A percentile compares a stretch with the other conserved stretches of the same genome.
Evolutionary conservation across 495 filamentous ascomycete species (phyloP).

Genomic region (Aspergillus conjunctus): DNA sequence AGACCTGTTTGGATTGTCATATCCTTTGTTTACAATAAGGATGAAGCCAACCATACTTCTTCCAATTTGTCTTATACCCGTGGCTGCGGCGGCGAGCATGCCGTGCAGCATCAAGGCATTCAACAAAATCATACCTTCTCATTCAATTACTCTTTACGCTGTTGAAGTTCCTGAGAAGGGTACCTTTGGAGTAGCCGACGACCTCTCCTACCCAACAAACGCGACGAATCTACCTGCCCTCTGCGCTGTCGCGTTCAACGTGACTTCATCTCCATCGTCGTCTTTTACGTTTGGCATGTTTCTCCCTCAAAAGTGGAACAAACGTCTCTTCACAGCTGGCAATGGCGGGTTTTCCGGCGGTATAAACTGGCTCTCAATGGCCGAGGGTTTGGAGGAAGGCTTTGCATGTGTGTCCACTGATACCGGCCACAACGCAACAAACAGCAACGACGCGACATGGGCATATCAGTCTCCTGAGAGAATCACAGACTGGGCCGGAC

Average conservation of each 20-base stretch:
- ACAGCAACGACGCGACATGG: constrained; percentile 42
- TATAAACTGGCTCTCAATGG: constrained; percentile 9
- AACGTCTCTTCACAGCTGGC: constrained; percentile 13
- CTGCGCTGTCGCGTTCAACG: constrained; percentile 11
- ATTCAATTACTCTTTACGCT: no score
- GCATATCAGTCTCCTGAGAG: constrained; percentile 45
- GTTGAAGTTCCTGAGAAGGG: neutral
- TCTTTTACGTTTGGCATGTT: constrained; percentile 5
- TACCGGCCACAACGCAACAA: constrained; percentile 53
- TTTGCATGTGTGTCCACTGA: constrained; percentile 58
- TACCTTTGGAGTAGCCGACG: neutral
- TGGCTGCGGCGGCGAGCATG: no score
- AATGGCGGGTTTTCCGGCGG: constrained; percentile 15
- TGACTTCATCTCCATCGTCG: neutral
- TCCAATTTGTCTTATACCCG: no score
- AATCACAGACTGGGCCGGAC: constrained; percentile 29
- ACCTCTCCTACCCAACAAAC: neutral
- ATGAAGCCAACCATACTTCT: no score
- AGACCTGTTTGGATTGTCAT: no score
- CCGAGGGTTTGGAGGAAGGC: constrained; percentile 42
- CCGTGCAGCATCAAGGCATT: no score
- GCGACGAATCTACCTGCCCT: neutral
- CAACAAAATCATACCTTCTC: no score
- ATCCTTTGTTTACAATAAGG: no score
- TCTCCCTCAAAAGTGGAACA: constrained; percentile 13